Evolutionary conservation across 192 early-diverging fungal species (phyloP).

Genomic region (Coemansia brasiliensis): DNA sequence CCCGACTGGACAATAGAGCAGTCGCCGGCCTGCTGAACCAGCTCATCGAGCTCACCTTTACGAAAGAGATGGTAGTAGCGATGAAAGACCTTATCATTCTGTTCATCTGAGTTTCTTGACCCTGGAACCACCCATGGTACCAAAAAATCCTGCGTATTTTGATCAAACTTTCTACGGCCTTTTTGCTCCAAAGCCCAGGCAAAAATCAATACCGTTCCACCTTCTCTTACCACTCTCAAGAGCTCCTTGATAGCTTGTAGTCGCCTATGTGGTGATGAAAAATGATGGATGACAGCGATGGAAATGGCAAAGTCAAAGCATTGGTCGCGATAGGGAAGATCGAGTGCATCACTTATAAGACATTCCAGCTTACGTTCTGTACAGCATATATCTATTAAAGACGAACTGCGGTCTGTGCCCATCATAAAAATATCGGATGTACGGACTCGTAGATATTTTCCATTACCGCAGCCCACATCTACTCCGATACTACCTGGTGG

Average conservation of each 20-base stretch:
- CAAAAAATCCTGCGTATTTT: constrained; percentile 80
- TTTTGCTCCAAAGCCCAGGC: constrained; percentile 96
- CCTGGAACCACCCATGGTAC: constrained; percentile 87
- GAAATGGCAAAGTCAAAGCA: constrained; percentile 93
- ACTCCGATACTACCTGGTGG: constrained; percentile 76
- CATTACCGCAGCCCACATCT: constrained; percentile 97
- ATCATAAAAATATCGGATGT: constrained; percentile 64
- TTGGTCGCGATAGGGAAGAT: constrained; percentile 68
- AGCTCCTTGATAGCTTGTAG: constrained; percentile 74
- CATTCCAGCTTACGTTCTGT: constrained; percentile 73
- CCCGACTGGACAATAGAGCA: constrained; percentile 65
- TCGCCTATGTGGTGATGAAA: constrained; percentile 76
- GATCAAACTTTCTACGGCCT: constrained; percentile 78
- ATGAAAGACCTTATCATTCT: constrained; percentile 48
- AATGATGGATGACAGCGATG: constrained; percentile 95
- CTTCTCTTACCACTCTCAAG: constrained; percentile 68
- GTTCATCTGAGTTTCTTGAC: constrained; percentile 21
- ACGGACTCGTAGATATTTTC: constrained; percentile 94
- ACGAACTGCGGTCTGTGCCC: constrained; percentile 83
- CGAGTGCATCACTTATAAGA: constrained; percentile 78
- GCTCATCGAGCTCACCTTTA: constrained; percentile 78
- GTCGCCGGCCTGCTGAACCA: constrained; percentile 59
- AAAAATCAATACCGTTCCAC: constrained; percentile 78
- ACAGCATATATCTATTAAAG: constrained; percentile 75
- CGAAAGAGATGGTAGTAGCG: constrained; percentile 93